Evolutionary conservation across 768 basidiomycete genomes (phyloP).

Genomic region (Psilocybe cyanescens): DNA sequence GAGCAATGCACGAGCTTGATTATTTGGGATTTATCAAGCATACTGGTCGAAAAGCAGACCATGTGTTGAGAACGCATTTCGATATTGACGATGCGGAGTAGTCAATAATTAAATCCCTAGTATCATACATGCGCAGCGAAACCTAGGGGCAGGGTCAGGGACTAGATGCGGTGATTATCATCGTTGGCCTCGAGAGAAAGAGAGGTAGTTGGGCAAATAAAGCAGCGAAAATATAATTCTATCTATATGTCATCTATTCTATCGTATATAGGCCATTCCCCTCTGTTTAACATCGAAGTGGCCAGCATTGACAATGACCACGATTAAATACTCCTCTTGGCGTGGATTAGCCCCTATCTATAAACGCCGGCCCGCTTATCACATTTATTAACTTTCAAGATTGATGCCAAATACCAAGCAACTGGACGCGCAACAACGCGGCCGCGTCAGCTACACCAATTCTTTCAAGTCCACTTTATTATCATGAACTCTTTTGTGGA

Average conservation of each 20-base stretch:
- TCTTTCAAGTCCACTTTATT: constrained; percentile 22
- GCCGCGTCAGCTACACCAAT: constrained; percentile 45
- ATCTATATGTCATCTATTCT: no score
- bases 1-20: constrained; percentile 82
- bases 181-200: no score
- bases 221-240: no score
- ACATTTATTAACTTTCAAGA: constrained; percentile 15
- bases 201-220: no score
- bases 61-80: constrained; percentile 70
- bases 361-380: constrained; percentile 13
- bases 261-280: no score
- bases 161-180: no score
- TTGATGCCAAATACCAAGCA: constrained; percentile 36
- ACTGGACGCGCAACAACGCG: constrained; percentile 42
- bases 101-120: background rate
- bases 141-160: no score
- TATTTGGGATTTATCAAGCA: constrained; percentile 81
- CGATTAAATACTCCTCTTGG: background rate
- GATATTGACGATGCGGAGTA: constrained; percentile 45
- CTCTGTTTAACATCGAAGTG: no score
- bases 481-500: constrained; percentile 76
- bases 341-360: constrained; percentile 11
- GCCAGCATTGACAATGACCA: no score
- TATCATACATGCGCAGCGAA: no score
- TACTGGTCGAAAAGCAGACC: constrained; percentile 77